Evolutionary conservation across 2,329 filamentous ascomycete species (phyloP).

Genomic region (Fusarium sp.): DNA sequence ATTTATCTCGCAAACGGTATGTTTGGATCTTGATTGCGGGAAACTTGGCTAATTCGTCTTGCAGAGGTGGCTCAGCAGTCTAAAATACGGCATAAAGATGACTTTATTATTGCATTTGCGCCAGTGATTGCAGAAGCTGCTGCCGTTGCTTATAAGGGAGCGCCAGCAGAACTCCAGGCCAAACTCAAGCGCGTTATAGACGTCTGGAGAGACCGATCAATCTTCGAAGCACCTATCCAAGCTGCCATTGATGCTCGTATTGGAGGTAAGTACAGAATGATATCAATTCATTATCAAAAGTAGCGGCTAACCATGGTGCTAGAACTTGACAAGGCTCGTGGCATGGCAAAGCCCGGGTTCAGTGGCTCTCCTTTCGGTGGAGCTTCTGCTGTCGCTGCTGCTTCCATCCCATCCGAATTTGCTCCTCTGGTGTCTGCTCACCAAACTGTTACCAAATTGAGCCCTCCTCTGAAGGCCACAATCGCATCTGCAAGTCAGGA

Average conservation of each 20-base stretch:
- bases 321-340: constrained; percentile 73
- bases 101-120: constrained; percentile 92
- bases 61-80: constrained; percentile 96
- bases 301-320: constrained; percentile 28
- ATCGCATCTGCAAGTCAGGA: constrained; percentile 80
- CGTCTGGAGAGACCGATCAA: constrained; percentile 88
- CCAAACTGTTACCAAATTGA: constrained; percentile 77
- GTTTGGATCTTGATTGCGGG: constrained; percentile 37
- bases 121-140: constrained; percentile 94
- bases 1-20: constrained; percentile 95
- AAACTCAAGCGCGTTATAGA: constrained; percentile 92
- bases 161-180: constrained; percentile 84
- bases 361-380: constrained; percentile 69
- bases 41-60: background rate
- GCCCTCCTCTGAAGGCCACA: constrained; percentile 73
- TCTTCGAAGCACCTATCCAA: constrained; percentile 86
- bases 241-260: constrained; percentile 82
- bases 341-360: constrained; percentile 62
- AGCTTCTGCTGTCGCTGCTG: constrained; percentile 65
- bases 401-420: constrained; percentile 79
- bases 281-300: background rate
- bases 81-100: constrained; percentile 89
- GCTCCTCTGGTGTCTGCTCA: constrained; percentile 79
- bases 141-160: constrained; percentile 88
- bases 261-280: constrained; percentile 65